Evolutionary conservation across 192 early-diverging fungal species (phyloP).

Genomic region (Backusella australiensis): DNA sequence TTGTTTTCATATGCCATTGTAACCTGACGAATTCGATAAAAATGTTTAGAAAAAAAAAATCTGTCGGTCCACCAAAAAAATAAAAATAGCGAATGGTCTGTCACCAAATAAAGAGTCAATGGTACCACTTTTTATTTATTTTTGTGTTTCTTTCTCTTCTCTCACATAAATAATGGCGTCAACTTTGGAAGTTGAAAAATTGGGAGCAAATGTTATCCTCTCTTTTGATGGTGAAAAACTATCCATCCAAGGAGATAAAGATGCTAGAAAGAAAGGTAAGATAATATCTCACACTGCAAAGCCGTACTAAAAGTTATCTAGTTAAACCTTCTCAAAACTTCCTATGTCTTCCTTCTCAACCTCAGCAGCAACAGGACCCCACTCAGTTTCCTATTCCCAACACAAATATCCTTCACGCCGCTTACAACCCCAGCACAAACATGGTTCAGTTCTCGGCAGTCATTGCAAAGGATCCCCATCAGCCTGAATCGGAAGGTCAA

Average conservation of each 20-base stretch:
- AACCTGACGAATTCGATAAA: background rate
- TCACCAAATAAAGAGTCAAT: background rate
- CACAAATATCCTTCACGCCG: constrained; percentile 7
- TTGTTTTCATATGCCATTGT: background rate
- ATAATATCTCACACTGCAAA: background rate
- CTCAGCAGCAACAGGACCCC: constrained; percentile 14
- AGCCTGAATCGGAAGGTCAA: background rate
- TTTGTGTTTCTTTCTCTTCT: background rate
- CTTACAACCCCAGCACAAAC: constrained; percentile 12
- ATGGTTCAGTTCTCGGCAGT: constrained; percentile 30
- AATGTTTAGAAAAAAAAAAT: background rate
- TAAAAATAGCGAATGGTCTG: background rate
- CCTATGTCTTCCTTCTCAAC: constrained; percentile 21
- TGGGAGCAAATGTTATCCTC: constrained; percentile 2
- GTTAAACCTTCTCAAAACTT: constrained; percentile 14
- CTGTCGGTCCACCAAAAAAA: background rate
- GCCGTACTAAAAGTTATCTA: background rate
- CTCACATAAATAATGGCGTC: background rate
- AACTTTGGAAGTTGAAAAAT: constrained; percentile 13
- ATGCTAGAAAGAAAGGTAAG: constrained; percentile 19
- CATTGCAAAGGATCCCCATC: constrained; percentile 10
- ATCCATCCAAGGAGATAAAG: constrained; percentile 27
- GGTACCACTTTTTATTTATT: background rate
- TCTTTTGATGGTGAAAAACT: constrained; percentile 28
- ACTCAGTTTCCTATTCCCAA: constrained; percentile 25